phyloP scores from a whole-genome alignment of 441 rosid species.

The Euphorbia corollata region DNA sequence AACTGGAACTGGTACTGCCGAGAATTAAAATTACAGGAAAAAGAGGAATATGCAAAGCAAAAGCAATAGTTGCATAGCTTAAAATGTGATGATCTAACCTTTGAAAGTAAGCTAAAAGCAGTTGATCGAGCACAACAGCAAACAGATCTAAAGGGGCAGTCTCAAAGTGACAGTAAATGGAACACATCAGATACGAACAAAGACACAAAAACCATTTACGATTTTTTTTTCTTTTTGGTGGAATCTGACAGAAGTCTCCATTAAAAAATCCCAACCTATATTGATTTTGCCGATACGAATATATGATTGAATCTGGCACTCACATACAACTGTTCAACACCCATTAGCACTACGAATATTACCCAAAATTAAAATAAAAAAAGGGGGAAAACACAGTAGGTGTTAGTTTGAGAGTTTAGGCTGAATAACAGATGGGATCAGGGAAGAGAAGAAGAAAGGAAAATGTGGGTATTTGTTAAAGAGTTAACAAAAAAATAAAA shows the following conservation, averaged over 20 bases:
- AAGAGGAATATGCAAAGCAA: not conserved
- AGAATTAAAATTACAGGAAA: conserved; percentile 12
- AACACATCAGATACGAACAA: conserved; percentile 49
- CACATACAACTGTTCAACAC: conserved; percentile 28
- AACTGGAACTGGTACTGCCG: conserved; percentile 13
- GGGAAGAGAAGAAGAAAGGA: conserved; percentile 2
- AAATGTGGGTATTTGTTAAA: conserved; percentile 28
- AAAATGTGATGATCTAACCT: conserved; percentile 66
- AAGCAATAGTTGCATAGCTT: conserved; percentile 14
- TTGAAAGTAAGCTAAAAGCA: conserved; percentile 32
- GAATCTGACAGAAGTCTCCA: conserved; percentile 62
- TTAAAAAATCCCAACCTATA: conserved; percentile 26
- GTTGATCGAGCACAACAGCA: conserved; percentile 48
- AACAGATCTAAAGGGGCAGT: conserved; percentile 53
- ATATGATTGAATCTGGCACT: conserved; percentile 44
- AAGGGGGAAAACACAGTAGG: not conserved
- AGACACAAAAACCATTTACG: conserved; percentile 32
- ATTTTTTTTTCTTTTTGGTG: conserved; percentile 21
- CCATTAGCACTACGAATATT: not conserved
- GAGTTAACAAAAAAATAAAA: conserved; percentile 5
- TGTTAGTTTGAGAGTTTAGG: not conserved
- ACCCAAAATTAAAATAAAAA: not conserved
- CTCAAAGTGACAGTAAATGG: conserved; percentile 38
- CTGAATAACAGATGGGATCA: not conserved
- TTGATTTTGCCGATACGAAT: conserved; percentile 26